Evolutionary conservation across 495 filamentous ascomycete genomes (phyloP).

Genomic region (Glarea lozoyensis): DNA sequence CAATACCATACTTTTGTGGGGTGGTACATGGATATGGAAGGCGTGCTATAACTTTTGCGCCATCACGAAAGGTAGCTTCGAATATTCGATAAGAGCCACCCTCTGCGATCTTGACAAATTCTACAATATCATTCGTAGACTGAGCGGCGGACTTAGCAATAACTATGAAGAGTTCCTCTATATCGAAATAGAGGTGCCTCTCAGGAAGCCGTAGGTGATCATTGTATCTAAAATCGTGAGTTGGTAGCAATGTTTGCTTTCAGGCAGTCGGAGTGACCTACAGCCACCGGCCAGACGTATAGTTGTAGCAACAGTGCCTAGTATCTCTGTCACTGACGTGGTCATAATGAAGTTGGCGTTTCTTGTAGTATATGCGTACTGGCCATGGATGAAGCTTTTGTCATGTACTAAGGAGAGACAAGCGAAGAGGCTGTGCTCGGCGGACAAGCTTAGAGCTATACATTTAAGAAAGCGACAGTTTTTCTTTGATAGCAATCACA

Average conservation of each 20-base stretch:
- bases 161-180: neutral
- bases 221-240: constrained; percentile 1
- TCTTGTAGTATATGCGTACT: too few species aligned
- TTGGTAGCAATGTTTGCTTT: neutral
- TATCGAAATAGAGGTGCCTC: constrained; percentile 1
- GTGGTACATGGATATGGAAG: constrained; percentile 6
- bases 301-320: neutral
- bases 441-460: too few species aligned
- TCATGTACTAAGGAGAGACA: too few species aligned
- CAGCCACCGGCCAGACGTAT: constrained; percentile 6
- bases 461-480: too few species aligned
- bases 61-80: constrained; percentile 6
- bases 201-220: constrained; percentile 4
- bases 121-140: neutral
- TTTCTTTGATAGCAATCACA: too few species aligned
- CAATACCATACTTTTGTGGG: constrained; percentile 4
- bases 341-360: too few species aligned
- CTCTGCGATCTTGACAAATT: constrained; percentile 2
- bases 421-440: too few species aligned
- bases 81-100: constrained; percentile 6
- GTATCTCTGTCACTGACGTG: too few species aligned
- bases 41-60: constrained; percentile 3
- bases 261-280: neutral
- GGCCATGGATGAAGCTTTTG: too few species aligned
- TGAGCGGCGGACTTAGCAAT: constrained; percentile 1